A percentile compares a stretch with the other conserved stretches of the same genome.
Evolutionary conservation across 2,329 filamentous ascomycete species (phyloP).

Genomic region (Alternaria longipes): DNA sequence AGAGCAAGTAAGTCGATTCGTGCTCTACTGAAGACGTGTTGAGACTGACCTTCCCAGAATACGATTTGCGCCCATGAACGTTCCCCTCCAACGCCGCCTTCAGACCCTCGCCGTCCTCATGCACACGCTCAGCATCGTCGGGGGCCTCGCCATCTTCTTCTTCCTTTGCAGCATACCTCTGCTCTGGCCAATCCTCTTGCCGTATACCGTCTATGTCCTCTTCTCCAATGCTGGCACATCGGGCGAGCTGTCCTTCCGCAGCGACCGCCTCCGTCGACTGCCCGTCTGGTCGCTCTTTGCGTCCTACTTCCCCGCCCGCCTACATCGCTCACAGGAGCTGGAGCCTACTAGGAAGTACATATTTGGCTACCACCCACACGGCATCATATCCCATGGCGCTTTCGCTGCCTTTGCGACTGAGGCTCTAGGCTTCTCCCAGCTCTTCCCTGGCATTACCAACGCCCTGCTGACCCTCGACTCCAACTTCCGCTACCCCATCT

Average conservation of each 20-base stretch:
- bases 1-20: constrained; percentile 54
- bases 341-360: constrained; percentile 90
- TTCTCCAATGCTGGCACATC: constrained; percentile 80
- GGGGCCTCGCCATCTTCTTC: constrained; percentile 79
- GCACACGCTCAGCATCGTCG: constrained; percentile 60
- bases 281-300: constrained; percentile 89
- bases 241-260: constrained; percentile 78
- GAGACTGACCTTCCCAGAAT: constrained; percentile 61
- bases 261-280: constrained; percentile 75
- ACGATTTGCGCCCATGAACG: constrained; percentile 85
- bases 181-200: constrained; percentile 80
- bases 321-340: constrained; percentile 85
- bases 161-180: constrained; percentile 89
- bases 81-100: constrained; percentile 62
- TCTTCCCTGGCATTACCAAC: constrained; percentile 96
- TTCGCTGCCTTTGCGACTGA: constrained; percentile 93
- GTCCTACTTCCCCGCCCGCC: constrained; percentile 86
- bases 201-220: constrained; percentile 85
- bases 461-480: constrained; percentile 91
- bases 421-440: constrained; percentile 81
- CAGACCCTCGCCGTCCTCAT: constrained; percentile 60
- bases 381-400: constrained; percentile 96
- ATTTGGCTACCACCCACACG: constrained; percentile 96
- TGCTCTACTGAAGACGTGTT: background rate
- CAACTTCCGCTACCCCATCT: constrained; percentile 93